Percentiles rank a stretch among this genome's conserved stretches.
These are phyloP conservation scores for Phaeophleospora eucalypticola DNA, from an alignment of 2,329 filamentous ascomycete species.

Conservation along the genomic window DNA sequence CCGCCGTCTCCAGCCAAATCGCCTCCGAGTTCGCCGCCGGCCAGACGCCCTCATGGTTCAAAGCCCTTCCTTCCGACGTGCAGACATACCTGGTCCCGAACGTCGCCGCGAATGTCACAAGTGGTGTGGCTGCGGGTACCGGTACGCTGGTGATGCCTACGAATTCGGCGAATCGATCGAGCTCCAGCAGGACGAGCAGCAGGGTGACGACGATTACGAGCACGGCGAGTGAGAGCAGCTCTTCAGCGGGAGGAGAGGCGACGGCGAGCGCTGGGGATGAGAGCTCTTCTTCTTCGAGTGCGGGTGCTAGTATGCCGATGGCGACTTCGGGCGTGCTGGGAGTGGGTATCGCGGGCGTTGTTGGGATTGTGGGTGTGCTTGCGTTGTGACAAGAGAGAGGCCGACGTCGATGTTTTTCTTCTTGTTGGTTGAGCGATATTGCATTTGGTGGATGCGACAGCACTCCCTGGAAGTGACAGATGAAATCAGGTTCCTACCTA, in stretches of 20 bases:
- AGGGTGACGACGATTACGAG: constrained; percentile 4
- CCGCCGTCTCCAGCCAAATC: constrained; percentile 40
- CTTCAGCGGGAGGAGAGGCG: neutral
- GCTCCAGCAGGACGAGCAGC: neutral
- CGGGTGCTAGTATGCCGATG: constrained; percentile 26
- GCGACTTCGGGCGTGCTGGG: constrained; percentile 35
- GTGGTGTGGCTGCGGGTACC: constrained; percentile 10
- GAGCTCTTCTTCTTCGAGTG: constrained; percentile 5
- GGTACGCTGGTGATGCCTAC: constrained; percentile 2
- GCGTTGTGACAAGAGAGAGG: constrained; percentile 5
- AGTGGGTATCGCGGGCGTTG: constrained; percentile 20
- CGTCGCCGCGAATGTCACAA: constrained; percentile 19
- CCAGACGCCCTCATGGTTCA: constrained; percentile 44
- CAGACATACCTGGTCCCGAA: constrained; percentile 40
- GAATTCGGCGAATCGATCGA: constrained; percentile 1
- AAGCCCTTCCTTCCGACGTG: constrained; percentile 42
- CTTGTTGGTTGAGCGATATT: no score
- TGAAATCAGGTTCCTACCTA: no score
- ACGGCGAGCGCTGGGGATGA: neutral
- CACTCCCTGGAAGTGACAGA: no score
- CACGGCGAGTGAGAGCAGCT: constrained; percentile 4
- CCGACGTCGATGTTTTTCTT: no score
- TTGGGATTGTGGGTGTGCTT: constrained; percentile 9
- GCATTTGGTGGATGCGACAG: no score
- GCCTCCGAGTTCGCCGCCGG: constrained; percentile 42